Evolutionary conservation across 257 asterid genomes (phyloP), one percentile per base, ranked within the genome.

Genomic region (Jacaranda copaia): DNA sequence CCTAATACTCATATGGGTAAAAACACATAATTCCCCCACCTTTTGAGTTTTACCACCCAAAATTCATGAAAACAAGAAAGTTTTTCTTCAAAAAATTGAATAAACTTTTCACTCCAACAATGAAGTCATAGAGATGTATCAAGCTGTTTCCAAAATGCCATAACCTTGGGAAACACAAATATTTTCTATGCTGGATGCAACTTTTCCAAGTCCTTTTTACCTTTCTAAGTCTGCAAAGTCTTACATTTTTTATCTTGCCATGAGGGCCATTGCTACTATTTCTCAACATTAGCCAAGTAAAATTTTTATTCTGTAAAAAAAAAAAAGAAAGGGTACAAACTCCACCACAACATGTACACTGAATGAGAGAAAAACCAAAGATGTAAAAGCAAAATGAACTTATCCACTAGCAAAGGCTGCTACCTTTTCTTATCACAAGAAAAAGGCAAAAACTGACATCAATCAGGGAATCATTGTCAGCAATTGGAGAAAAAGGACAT

Each of bases 281-380:
- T 14, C 8, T 1, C 68, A 63, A 63, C 49, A 12, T 8, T 7
- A 25, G 32, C 32, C 32, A 25, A 25, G 32, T 25, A 13, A 15
- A 73, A 20, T 78, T 25, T 5, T 45, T 70, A 70, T 2, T 18
- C 19, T 48, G 45, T 12, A 73, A 32, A 51, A 25, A 25, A 25
- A 25, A 25, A 25, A 25, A 25, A 25, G 2, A 25, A 25, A 2
- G 32, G 32, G 32, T 39, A 56, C 79, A 79, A 65, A 46, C 3
- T 79, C 59, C 73, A 80, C 68, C 25, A 52, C 32, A 53, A 53
- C 32, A 11, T 64, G 68, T 38, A 75, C 80, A 42, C 39, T 13
- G 36, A 15, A 68, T 62, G 67, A 77, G 70, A 25, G 32, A 80
- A 42, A 32, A 61, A 66, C 43, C 16, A 61, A 36, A 75, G 25